A percentile compares a stretch with the other conserved stretches of the same genome.
Evolutionary conservation across 805 yeast species (phyloP).

Genomic region (Suhomyces vadensis): DNA sequence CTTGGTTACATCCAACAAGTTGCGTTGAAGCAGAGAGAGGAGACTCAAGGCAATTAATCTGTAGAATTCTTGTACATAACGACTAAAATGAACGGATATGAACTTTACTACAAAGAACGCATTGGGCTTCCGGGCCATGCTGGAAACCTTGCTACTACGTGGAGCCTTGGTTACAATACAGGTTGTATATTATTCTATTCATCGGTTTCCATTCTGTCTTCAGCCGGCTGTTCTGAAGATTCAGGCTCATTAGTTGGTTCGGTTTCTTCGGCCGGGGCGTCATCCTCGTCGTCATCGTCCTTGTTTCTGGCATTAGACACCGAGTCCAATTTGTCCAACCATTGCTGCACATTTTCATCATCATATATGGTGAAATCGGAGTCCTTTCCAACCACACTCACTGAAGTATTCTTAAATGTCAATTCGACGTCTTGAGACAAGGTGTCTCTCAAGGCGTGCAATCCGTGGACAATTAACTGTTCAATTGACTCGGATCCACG

Average conservation of each 20-base stretch:
- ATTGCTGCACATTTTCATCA: constrained; percentile 80
- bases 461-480: constrained; percentile 79
- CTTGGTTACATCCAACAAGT: constrained; percentile 42
- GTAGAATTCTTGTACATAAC: not conserved
- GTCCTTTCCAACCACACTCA: constrained; percentile 89
- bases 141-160: no score
- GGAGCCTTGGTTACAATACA: not conserved
- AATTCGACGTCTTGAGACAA: constrained; percentile 92
- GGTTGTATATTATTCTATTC: constrained; percentile 14
- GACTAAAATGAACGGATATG: not conserved
- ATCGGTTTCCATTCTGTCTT: constrained; percentile 45
- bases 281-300: constrained; percentile 38
- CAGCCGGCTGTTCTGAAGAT: constrained; percentile 15
- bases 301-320: constrained; percentile 57
- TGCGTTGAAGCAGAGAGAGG: constrained; percentile 34
- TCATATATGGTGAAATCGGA: constrained; percentile 75
- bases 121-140: no score
- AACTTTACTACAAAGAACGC: not conserved
- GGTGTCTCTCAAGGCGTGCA: constrained; percentile 90
- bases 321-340: constrained; percentile 76
- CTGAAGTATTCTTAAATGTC: constrained; percentile 78
- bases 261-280: constrained; percentile 17
- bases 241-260: constrained; percentile 16
- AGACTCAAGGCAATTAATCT: constrained; percentile 1
- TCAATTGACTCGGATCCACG: constrained; percentile 60